Percentiles rank a stretch among this genome's conserved stretches.
phyloP scores from a whole-genome alignment of 2,329 filamentous ascomycete genomes.

The Scopulariopsis brevicaulis region DNA sequence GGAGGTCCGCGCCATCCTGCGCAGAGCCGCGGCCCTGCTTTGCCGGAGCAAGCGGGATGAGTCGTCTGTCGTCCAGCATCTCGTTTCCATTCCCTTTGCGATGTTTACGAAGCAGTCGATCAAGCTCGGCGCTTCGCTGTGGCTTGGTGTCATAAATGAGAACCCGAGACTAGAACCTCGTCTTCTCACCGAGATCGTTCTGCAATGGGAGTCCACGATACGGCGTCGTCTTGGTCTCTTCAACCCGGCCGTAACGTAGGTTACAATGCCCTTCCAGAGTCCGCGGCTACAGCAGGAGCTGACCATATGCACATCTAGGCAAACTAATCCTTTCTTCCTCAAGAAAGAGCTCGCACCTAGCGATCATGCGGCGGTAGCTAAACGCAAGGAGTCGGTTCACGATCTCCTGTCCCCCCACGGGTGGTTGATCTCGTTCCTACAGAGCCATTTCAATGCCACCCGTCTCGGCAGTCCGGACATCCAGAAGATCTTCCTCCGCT shows the following conservation, averaged over 20 bases:
- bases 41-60: constrained; percentile 69
- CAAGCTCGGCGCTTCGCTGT: constrained; percentile 88
- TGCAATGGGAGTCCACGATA: constrained; percentile 83
- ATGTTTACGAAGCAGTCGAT: constrained; percentile 93
- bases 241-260: constrained; percentile 53
- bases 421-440: constrained; percentile 76
- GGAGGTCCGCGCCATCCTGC: constrained; percentile 71
- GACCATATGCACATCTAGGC: constrained; percentile 23
- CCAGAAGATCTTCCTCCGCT: constrained; percentile 68
- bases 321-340: constrained; percentile 79
- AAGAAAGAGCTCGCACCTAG: constrained; percentile 90
- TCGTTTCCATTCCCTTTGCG: constrained; percentile 86
- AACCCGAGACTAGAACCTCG: constrained; percentile 81
- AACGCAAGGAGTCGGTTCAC: constrained; percentile 67
- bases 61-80: constrained; percentile 68
- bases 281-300: neutral
- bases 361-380: constrained; percentile 63
- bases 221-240: constrained; percentile 73
- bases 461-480: constrained; percentile 75
- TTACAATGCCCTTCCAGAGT: constrained; percentile 6
- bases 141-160: constrained; percentile 95
- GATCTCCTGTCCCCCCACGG: constrained; percentile 80
- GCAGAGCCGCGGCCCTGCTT: constrained; percentile 74
- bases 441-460: constrained; percentile 89
- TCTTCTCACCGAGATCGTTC: constrained; percentile 74